These are phyloP conservation scores for Eutrema heterophyllum DNA, from an alignment of 345 rosid genomes.

Conservation along the genomic window DNA sequence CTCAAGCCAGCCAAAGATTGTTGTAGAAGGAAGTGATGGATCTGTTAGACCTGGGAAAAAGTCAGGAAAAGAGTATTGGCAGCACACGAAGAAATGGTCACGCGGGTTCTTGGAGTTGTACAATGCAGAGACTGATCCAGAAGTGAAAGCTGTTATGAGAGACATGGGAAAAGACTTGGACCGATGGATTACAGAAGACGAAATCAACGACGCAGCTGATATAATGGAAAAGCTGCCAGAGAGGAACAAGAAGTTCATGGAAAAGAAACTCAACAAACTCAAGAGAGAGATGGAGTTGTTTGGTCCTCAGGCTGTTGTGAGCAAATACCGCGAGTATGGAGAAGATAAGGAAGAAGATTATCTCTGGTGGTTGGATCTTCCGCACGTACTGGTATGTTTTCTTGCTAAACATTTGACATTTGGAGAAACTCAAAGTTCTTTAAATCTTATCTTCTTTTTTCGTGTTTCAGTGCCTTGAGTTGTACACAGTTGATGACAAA, in stretches of 20 bases:
- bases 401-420: background rate
- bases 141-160: constrained; percentile 72
- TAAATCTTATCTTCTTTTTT: background rate
- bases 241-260: constrained; percentile 61
- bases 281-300: constrained; percentile 86
- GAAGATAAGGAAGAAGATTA: constrained; percentile 80
- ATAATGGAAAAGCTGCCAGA: constrained; percentile 55
- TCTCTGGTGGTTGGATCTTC: constrained; percentile 97
- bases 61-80: constrained; percentile 84
- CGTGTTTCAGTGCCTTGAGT: constrained; percentile 72
- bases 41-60: constrained; percentile 74
- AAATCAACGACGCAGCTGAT: constrained; percentile 79
- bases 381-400: constrained; percentile 66
- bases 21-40: constrained; percentile 85
- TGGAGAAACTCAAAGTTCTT: background rate
- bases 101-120: constrained; percentile 74
- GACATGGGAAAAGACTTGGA: constrained; percentile 89
- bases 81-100: constrained; percentile 93
- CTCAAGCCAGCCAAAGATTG: constrained; percentile 45
- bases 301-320: constrained; percentile 92
- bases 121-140: constrained; percentile 81
- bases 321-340: constrained; percentile 79
- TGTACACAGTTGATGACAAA: constrained; percentile 53
- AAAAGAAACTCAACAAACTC: constrained; percentile 71
- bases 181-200: constrained; percentile 90